Base-by-base conservation (phyloP, 768 basidiomycete genomes). In the Lentinula sp. region DNA sequence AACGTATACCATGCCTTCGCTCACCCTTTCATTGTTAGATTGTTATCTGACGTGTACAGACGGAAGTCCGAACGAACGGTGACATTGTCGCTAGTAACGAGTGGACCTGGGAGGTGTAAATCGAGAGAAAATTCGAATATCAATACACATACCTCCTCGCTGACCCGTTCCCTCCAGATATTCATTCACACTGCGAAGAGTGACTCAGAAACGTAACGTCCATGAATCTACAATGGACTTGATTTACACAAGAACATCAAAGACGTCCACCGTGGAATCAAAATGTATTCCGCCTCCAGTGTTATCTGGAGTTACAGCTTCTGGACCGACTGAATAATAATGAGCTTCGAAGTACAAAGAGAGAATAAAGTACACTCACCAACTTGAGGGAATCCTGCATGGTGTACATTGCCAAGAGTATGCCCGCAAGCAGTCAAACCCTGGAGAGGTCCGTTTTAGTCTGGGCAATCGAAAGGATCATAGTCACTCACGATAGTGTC, bases 31-130 rank as follows among this genome's bases (percentile, higher is more conserved):
- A 70, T 66, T 13, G 68, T 70, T 4, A 60, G 60, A 31, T 69
- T 70, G 18, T 62, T 65, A 53, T 70, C 69, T 3, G 61, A 62
- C 1, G 52, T 49, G 32, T 67, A 70, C 3, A 70, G 52, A n/a
- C 68, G 55, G 16, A 67, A 56, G 60, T 70, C 69, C 15, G 69
- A 70, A n/a, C 65, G 65, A 18, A 65, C 60, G 10, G 68, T 68
- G 11, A 64, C 61, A 42, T 69, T 70, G n/a, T 59, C 57, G 23
- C 56, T 62, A 21, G 65, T 65, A 18, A 70, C 67, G 4, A 70
- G 63, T 2, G 69, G 66, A 15, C 65, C 63, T 65, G 42, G 48
- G 18, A 45, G 35, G 11, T 37, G 8, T 61, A 60, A 15, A 31
- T 51, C 21, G 54, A 43, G 48, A 54, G 9, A 61, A 54, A 21